A percentile compares a stretch with the other conserved stretches of the same genome.
Conservation (phyloP, 2,329 filamentous ascomycete species). For the Xylaria sp. region DNA sequence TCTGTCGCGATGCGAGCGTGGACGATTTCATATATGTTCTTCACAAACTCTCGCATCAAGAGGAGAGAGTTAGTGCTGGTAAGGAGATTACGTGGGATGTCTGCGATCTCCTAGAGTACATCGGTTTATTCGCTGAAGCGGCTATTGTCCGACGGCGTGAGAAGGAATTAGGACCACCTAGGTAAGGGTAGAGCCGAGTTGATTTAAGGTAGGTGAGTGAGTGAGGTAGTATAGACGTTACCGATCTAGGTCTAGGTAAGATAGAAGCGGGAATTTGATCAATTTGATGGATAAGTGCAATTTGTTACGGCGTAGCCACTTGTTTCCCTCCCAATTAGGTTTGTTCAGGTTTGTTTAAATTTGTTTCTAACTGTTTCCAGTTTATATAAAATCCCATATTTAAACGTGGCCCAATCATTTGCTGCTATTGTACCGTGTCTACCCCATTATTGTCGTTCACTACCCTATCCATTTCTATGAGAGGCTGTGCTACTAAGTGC, state of each 20-base stretch:
- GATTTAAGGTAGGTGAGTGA: neutral
- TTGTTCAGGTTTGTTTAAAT: no score
- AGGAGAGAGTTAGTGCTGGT: constrained; percentile 42
- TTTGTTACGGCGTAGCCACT: no score
- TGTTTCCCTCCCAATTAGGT: no score
- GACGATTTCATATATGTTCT: constrained; percentile 43
- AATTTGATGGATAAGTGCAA: no score
- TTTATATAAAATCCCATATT: neutral
- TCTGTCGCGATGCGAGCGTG: constrained; percentile 31
- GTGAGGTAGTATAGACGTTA: neutral
- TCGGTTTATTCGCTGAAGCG: constrained; percentile 51
- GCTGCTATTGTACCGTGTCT: no score
- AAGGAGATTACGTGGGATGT: constrained; percentile 49
- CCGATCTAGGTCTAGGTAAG: no score
- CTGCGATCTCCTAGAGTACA: constrained; percentile 52
- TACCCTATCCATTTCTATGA: neutral
- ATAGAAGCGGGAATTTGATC: no score
- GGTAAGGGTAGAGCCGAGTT: constrained; percentile 11
- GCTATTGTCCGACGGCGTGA: constrained; percentile 43
- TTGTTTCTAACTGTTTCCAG: no score
- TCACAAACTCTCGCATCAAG: constrained; percentile 46
- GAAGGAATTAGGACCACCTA: constrained; percentile 33
- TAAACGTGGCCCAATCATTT: neutral
- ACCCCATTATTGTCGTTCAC: no score
- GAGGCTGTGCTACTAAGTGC: neutral